Conservation (phyloP, 371 early-diverging fungal genomes). For the Rhizomucor miehei region DNA sequence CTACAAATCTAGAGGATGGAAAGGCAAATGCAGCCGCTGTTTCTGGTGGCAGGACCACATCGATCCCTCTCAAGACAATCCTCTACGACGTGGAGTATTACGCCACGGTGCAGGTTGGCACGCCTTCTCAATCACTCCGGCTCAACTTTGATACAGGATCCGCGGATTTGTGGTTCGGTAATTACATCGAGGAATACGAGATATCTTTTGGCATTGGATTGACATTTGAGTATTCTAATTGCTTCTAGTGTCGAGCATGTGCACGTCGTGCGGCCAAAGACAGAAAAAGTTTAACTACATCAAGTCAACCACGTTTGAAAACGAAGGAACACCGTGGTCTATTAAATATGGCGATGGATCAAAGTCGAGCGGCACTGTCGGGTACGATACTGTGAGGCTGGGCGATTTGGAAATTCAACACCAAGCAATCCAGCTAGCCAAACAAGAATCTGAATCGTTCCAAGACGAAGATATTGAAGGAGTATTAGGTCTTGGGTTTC, state of each 20-base stretch:
- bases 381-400: slow-evolving; percentile 36
- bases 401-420: slow-evolving; percentile 34
- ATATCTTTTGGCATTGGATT: neutral
- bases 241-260: slow-evolving; percentile 18
- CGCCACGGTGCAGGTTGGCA: slow-evolving; percentile 77
- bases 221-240: neutral
- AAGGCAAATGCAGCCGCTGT: neutral
- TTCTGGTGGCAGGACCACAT: neutral
- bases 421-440: slow-evolving; percentile 42
- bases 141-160: slow-evolving; percentile 89
- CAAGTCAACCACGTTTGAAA: slow-evolving; percentile 36
- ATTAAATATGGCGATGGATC: slow-evolving; percentile 47
- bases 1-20: too few species aligned
- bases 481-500: slow-evolving; percentile 43
- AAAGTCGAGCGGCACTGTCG: slow-evolving; percentile 36
- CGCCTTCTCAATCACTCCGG: slow-evolving; percentile 74
- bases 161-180: slow-evolving; percentile 36
- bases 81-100: slow-evolving; percentile 61
- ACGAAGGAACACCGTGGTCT: slow-evolving; percentile 30
- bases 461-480: slow-evolving; percentile 30
- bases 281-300: slow-evolving; percentile 32
- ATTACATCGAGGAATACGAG: too few species aligned
- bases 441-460: slow-evolving; percentile 25
- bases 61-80: neutral
- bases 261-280: slow-evolving; percentile 12